These are phyloP conservation scores for Fusarium kyushuense DNA, from an alignment of 2,329 filamentous ascomycete species.

Conservation along the genomic window DNA sequence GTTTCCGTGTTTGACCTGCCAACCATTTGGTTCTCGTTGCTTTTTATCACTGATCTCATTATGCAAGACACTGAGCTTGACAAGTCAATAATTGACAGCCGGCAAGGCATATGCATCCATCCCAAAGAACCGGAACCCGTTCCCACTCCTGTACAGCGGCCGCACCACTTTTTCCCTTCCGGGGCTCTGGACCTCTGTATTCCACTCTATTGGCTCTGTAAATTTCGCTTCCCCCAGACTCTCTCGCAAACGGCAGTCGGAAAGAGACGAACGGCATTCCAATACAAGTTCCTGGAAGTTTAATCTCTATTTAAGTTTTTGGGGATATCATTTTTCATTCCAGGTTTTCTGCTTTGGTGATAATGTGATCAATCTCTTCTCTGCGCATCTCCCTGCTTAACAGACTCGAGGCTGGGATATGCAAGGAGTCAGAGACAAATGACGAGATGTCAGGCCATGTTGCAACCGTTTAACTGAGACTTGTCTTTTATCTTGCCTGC, in stretches of 20 bases:
- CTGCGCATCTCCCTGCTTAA: constrained; percentile 25
- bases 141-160: background rate
- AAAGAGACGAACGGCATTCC: constrained; percentile 22
- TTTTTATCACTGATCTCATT: constrained; percentile 1
- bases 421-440: constrained; percentile 27
- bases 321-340: constrained; percentile 1
- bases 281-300: background rate
- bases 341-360: background rate
- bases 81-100: constrained; percentile 15
- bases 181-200: background rate
- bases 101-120: background rate
- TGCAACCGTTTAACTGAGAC: constrained; percentile 16
- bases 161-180: constrained; percentile 25
- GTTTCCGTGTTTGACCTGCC: background rate
- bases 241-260: constrained; percentile 27
- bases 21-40: background rate
- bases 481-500: background rate
- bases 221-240: constrained; percentile 3
- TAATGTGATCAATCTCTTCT: background rate
- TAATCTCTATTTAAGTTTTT: background rate
- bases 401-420: background rate
- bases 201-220: background rate
- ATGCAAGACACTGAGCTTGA: constrained; percentile 12
- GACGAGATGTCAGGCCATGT: constrained; percentile 7
- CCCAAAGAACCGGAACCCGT: constrained; percentile 27